A percentile compares a stretch with the other conserved stretches of the same genome.
These are phyloP conservation scores for Stereum hirsutum DNA, from an alignment of 1,284 basidiomycete species.

Conservation along the genomic window DNA sequence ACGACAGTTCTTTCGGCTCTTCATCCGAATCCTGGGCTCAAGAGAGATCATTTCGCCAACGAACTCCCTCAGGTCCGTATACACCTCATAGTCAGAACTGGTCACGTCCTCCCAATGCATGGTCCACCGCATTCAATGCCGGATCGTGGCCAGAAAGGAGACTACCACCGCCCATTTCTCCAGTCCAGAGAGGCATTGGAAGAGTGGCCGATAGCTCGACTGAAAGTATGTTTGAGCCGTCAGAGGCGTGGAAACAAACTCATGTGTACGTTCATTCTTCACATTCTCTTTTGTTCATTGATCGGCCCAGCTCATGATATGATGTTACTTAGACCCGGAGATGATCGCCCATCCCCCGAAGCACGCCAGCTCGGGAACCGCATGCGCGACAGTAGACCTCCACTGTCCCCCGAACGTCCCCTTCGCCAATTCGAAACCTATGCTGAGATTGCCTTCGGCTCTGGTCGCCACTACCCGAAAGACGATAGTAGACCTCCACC, in stretches of 20 bases:
- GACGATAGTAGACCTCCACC: constrained; percentile 5
- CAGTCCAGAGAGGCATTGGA: constrained; percentile 18
- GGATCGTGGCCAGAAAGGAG: constrained; percentile 20
- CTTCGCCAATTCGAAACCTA: no score
- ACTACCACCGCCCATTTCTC: constrained; percentile 24
- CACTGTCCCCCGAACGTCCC: constrained; percentile 1
- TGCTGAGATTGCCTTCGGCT: no score
- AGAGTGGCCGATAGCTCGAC: constrained; percentile 33
- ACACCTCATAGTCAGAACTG: no score
- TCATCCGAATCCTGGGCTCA: constrained; percentile 29
- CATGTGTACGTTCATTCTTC: constrained; percentile 21
- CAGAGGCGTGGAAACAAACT: constrained; percentile 57
- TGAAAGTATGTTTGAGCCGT: constrained; percentile 60
- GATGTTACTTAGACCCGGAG: constrained; percentile 1
- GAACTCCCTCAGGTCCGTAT: constrained; percentile 42
- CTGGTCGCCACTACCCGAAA: no score
- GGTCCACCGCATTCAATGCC: constrained; percentile 18
- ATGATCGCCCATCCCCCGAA: constrained; percentile 5
- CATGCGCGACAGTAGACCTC: constrained; percentile 4
- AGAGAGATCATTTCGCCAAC: constrained; percentile 29
- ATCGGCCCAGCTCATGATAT: not conserved
- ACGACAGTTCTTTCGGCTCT: constrained; percentile 32
- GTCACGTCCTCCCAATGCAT: constrained; percentile 18
- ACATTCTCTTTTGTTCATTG: constrained; percentile 4
- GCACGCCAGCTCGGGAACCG: constrained; percentile 9